These are phyloP conservation scores for Penicillium sp. DNA, from an alignment of 2,329 filamentous ascomycete genomes.

Conservation along the genomic window DNA sequence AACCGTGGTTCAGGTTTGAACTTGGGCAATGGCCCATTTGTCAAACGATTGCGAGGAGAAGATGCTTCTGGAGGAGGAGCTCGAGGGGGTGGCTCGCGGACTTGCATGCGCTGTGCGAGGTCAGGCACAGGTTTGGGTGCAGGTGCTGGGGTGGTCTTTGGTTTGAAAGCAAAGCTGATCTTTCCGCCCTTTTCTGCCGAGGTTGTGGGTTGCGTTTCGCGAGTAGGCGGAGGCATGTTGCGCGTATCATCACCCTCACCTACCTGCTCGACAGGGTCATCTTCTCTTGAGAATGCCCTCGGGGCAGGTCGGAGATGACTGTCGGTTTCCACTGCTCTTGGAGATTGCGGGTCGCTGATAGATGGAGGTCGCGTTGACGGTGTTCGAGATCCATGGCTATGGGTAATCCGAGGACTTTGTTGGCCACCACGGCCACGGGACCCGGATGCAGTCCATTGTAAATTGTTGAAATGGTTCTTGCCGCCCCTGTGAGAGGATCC, in stretches of 20 bases:
- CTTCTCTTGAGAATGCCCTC: conserved; percentile 69
- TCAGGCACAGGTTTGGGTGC: conserved; percentile 57
- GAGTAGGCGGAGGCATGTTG: conserved; percentile 60
- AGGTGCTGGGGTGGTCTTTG: conserved; percentile 65
- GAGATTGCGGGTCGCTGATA: conserved; percentile 39
- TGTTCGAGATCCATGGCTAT: conserved; percentile 38
- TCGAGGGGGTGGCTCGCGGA: conserved; percentile 44
- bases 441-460: conserved; percentile 70
- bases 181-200: conserved; percentile 64
- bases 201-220: conserved; percentile 60
- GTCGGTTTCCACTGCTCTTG: conserved; percentile 58
- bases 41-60: conserved; percentile 44
- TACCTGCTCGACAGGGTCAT: conserved; percentile 57
- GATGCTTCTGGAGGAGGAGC: conserved; percentile 35
- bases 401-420: conserved; percentile 45
- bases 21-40: conserved; percentile 41
- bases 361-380: conserved; percentile 32
- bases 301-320: conserved; percentile 63
- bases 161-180: conserved; percentile 93
- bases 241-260: conserved; percentile 42
- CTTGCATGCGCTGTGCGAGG: conserved; percentile 52
- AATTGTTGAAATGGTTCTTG: conserved; percentile 65
- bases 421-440: conserved; percentile 57
- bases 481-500: conserved; percentile 54
- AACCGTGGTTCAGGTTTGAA: conserved; percentile 46